These are phyloP conservation scores for Chrysanthemum lavandulifolium DNA, from an alignment of 129 eudicot genomes.

Conservation along the genomic window DNA sequence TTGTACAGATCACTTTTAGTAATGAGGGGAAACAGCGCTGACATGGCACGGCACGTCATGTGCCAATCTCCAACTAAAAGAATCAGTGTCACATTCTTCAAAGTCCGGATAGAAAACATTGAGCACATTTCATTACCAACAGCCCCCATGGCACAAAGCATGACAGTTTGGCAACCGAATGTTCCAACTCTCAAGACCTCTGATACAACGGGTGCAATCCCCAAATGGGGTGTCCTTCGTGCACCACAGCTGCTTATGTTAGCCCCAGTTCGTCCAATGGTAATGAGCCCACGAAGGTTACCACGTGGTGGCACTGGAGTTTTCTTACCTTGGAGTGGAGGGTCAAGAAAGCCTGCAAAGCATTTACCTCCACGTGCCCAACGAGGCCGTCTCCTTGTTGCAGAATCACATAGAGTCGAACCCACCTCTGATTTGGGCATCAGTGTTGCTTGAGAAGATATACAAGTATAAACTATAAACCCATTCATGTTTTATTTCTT, in stretches of 20 bases:
- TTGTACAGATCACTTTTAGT: slow-evolving; percentile 63
- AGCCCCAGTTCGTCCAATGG: slow-evolving; percentile 71
- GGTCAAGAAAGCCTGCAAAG: slow-evolving; percentile 61
- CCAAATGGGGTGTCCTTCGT: slow-evolving; percentile 73
- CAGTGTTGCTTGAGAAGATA: slow-evolving; percentile 37
- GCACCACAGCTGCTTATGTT: slow-evolving; percentile 75
- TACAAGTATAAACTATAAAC: neutral
- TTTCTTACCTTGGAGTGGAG: slow-evolving; percentile 86
- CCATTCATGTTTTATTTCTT: slow-evolving; percentile 1
- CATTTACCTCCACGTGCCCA: slow-evolving; percentile 99
- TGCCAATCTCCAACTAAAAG: slow-evolving; percentile 73
- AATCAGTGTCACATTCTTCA: slow-evolving; percentile 73
- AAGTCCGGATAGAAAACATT: slow-evolving; percentile 45
- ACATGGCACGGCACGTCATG: slow-evolving; percentile 85
- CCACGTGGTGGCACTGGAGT: slow-evolving; percentile 97
- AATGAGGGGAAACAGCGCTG: slow-evolving; percentile 89
- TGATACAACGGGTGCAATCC: slow-evolving; percentile 41
- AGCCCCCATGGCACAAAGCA: slow-evolving; percentile 31
- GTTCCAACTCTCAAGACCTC: slow-evolving; percentile 40
- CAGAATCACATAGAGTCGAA: slow-evolving; percentile 47
- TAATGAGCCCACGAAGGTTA: slow-evolving; percentile 55
- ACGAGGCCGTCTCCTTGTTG: slow-evolving; percentile 73
- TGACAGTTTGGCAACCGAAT: slow-evolving; percentile 86
- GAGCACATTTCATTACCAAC: slow-evolving; percentile 32
- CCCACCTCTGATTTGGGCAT: slow-evolving; percentile 59